phyloP scores from a whole-genome alignment of 1,139 yeast genomes.

The Yamadazyma friedrichii region DNA sequence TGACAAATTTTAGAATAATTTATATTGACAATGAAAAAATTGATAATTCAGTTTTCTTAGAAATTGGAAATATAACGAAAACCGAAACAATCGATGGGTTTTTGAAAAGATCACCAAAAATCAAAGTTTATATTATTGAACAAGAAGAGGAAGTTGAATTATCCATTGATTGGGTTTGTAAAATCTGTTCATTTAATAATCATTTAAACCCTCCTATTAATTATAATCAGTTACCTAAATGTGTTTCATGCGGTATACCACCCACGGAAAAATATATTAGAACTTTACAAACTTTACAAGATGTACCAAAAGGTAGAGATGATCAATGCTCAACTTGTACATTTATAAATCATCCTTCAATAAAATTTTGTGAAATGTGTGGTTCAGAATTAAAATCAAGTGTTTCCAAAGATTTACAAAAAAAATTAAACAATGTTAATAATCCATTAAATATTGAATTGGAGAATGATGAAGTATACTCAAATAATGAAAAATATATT shows the following conservation, averaged over 20 bases:
- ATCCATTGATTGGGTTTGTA: conserved; percentile 69
- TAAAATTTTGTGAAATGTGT: conserved; percentile 83
- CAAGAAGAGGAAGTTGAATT: neutral
- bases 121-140: conserved; percentile 35
- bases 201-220: conserved; percentile 36
- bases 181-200: conserved; percentile 77
- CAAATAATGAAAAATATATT: conserved; percentile 36
- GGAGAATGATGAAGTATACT: conserved; percentile 32
- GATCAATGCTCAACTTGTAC: conserved; percentile 79
- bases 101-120: conserved; percentile 75
- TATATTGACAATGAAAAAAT: conserved; percentile 60
- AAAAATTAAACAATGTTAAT: conserved; percentile 5
- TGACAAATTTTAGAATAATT: conserved; percentile 71
- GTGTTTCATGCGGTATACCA: conserved; percentile 76
- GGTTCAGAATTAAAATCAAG: conserved; percentile 53
- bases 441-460: conserved; percentile 24
- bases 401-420: conserved; percentile 16
- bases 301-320: conserved; percentile 26
- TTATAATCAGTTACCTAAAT: conserved; percentile 47
- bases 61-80: conserved; percentile 30
- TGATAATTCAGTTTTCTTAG: conserved; percentile 48
- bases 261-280: conserved; percentile 17
- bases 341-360: conserved; percentile 77
- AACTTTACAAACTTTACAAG: conserved; percentile 2
- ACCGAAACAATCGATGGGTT: conserved; percentile 54